These are phyloP conservation scores for Suhomyces prunicola DNA, from an alignment of 805 yeast species.

Conservation along the genomic window DNA sequence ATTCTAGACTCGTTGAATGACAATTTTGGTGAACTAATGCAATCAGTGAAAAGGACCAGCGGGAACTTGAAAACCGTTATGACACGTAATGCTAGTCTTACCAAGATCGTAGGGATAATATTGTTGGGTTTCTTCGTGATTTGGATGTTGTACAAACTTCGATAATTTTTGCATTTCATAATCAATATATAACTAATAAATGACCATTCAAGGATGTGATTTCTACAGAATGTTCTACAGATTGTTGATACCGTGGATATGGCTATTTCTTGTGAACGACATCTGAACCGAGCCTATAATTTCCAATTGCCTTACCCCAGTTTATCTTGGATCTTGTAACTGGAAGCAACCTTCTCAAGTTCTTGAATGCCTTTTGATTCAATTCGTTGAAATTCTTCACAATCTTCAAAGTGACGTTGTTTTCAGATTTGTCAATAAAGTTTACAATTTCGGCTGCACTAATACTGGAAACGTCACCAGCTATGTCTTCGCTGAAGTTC, in stretches of 20 bases:
- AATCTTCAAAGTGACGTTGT: conserved; percentile 54
- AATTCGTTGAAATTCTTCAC: conserved; percentile 63
- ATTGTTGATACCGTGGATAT: background rate
- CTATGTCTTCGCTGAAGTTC: conserved; percentile 41
- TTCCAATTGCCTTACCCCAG: conserved; percentile 94
- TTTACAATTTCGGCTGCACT: conserved; percentile 36
- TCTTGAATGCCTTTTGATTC: conserved; percentile 80
- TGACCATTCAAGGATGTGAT: background rate
- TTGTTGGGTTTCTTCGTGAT: conserved; percentile 32
- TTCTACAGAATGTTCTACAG: background rate
- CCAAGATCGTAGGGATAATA: conserved; percentile 35
- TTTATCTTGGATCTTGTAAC: conserved; percentile 86
- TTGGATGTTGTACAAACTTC: conserved; percentile 38
- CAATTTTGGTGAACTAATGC: conserved; percentile 36
- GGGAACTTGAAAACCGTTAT: conserved; percentile 39
- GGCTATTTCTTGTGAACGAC: conserved; percentile 43
- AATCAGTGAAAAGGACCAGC: conserved; percentile 37
- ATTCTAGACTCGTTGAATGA: conserved; percentile 37
- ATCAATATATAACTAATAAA: background rate
- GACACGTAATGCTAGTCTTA: conserved; percentile 40
- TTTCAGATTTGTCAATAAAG: conserved; percentile 56
- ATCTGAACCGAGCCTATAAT: conserved; percentile 81
- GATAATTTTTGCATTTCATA: background rate
- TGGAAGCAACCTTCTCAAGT: conserved; percentile 85
- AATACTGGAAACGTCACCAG: conserved; percentile 16